A percentile compares a stretch with the other conserved stretches of the same genome.
These are phyloP conservation scores for Botrytis fabae DNA, from an alignment of 2,329 filamentous ascomycete genomes.

Conservation along the genomic window DNA sequence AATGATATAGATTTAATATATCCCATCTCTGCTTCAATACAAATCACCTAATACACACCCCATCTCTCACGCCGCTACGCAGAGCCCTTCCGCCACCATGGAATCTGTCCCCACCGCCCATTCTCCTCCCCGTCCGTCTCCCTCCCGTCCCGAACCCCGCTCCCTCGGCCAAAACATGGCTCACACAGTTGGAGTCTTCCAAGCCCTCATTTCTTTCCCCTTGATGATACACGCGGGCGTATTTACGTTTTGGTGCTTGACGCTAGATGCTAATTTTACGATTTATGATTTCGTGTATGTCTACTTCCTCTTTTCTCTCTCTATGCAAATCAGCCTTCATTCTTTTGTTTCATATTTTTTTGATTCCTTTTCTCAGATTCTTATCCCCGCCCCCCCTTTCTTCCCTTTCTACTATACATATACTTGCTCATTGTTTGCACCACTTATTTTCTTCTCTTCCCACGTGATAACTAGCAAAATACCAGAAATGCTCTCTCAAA, in stretches of 20 bases:
- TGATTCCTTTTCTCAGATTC: too few relatives aligned
- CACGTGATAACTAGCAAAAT: background rate
- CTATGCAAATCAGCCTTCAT: background rate
- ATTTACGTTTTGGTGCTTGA: background rate
- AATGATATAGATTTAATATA: background rate
- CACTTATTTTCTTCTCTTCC: too few relatives aligned
- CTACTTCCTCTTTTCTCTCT: background rate
- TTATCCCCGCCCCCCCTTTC: too few relatives aligned
- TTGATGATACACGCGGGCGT: background rate
- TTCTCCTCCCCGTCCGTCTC: background rate
- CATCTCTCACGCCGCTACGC: too few relatives aligned
- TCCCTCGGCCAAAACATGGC: slow-evolving; percentile 1
- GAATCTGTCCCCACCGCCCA: background rate
- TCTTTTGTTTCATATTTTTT: too few relatives aligned
- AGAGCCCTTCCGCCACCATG: background rate
- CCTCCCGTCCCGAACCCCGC: background rate
- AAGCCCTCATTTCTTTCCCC: background rate
- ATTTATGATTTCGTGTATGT: background rate
- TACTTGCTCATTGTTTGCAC: too few relatives aligned
- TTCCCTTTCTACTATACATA: too few relatives aligned
- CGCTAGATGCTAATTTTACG: background rate
- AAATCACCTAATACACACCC: background rate
- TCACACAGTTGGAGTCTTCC: background rate
- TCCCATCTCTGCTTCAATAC: background rate
- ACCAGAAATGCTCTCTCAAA: background rate